Evolutionary conservation across 2,329 filamentous ascomycete genomes (phyloP).

Genomic region (Fusarium sacchari): DNA sequence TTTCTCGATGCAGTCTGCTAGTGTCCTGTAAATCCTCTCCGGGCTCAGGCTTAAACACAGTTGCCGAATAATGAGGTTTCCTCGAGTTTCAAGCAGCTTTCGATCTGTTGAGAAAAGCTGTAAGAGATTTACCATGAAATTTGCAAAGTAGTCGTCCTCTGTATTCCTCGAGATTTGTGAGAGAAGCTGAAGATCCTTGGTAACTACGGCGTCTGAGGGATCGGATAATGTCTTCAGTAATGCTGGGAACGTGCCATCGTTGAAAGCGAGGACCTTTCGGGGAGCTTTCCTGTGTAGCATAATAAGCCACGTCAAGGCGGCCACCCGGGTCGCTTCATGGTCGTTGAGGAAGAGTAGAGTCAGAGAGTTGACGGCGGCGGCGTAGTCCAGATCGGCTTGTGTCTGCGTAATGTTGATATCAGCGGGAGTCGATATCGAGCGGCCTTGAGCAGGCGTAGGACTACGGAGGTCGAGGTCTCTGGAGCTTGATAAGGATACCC

Average conservation of each 20-base stretch:
- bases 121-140: conserved; percentile 96
- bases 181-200: conserved; percentile 88
- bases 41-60: conserved; percentile 92
- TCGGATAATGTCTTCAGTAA: conserved; percentile 96
- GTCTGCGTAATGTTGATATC: conserved; percentile 56
- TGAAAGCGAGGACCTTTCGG: conserved; percentile 91
- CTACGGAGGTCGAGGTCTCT: conserved; percentile 64
- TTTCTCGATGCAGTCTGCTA: conserved; percentile 96
- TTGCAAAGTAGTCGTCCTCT: conserved; percentile 96
- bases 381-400: conserved; percentile 88
- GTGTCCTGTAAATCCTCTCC: conserved; percentile 92
- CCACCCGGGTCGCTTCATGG: conserved; percentile 93
- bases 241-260: conserved; percentile 96
- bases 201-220: conserved; percentile 94
- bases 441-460: conserved; percentile 62
- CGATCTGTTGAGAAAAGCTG: conserved; percentile 96
- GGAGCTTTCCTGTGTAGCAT: conserved; percentile 98
- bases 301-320: conserved; percentile 93
- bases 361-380: conserved; percentile 90
- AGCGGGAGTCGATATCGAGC: conserved; percentile 57
- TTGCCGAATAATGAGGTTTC: conserved; percentile 96
- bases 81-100: conserved; percentile 87
- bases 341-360: conserved; percentile 96
- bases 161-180: conserved; percentile 97
- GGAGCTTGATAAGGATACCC: conserved; percentile 63